Evolutionary conservation across 257 asterid genomes (phyloP).

Genomic region (Coffea canephora): DNA sequence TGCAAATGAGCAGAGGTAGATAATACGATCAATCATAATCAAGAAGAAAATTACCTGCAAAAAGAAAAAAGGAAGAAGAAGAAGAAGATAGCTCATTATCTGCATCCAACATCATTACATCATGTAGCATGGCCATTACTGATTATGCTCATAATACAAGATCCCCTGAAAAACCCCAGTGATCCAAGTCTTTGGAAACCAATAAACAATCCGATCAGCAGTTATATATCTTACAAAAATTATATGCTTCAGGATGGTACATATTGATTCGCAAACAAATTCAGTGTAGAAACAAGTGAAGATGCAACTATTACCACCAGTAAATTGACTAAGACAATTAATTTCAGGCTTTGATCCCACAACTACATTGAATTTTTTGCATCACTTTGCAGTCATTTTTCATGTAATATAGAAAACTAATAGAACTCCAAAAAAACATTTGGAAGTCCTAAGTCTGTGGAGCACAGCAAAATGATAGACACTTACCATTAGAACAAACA

Average conservation of each 20-base stretch:
- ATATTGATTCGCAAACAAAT: not conserved
- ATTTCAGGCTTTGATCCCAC: not conserved
- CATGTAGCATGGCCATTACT: not conserved
- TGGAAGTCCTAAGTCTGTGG: not conserved
- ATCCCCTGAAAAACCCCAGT: not conserved
- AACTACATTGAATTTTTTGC: no score
- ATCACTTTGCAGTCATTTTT: not conserved
- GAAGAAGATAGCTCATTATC: slow-evolving; percentile 54
- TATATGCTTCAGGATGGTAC: not conserved
- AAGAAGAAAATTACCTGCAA: slow-evolving; percentile 91
- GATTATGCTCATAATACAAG: slow-evolving; percentile 9
- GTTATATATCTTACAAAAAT: not conserved
- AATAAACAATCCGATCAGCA: not conserved
- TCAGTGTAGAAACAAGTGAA: not conserved
- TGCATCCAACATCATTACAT: not conserved
- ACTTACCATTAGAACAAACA: slow-evolving; percentile 86
- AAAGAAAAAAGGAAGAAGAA: slow-evolving; percentile 2
- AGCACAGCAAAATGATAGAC: not conserved
- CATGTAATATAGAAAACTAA: not conserved
- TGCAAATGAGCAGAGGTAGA: slow-evolving; percentile 92
- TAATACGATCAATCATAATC: slow-evolving; percentile 91
- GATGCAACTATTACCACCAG: not conserved
- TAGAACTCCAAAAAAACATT: not conserved
- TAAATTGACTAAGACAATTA: not conserved
- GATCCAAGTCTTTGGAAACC: not conserved